phyloP scores from a whole-genome alignment of 106 monocot genomes.

The Allium fistulosum region DNA sequence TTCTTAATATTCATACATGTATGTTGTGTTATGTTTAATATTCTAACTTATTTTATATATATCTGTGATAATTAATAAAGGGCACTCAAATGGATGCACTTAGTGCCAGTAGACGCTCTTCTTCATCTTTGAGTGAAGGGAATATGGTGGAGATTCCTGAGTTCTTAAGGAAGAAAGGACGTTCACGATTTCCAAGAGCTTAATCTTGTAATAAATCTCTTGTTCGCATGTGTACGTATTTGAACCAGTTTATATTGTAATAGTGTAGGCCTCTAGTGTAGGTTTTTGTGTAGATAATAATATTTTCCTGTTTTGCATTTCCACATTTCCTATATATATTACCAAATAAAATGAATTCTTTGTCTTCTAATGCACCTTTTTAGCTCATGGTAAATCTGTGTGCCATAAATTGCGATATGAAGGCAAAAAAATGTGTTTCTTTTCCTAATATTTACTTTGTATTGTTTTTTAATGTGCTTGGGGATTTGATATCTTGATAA shows the following conservation, averaged over 20 bases:
- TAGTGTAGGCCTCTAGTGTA: background rate
- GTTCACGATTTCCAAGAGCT: constrained; percentile 49
- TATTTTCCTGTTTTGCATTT: no score
- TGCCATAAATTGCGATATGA: no score
- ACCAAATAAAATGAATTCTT: no score
- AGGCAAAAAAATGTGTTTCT: no score
- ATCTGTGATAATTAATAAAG: constrained; percentile 7
- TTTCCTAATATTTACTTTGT: no score
- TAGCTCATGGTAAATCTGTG: no score
- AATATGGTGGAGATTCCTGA: constrained; percentile 49
- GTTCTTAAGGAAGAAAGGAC: constrained; percentile 63
- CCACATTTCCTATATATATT: no score
- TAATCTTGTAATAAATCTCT: constrained; percentile 11
- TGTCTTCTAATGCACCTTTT: no score
- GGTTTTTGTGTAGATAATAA: no score
- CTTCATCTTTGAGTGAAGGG: constrained; percentile 37
- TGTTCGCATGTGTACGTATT: background rate
- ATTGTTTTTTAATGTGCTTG: no score
- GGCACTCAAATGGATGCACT: constrained; percentile 29
- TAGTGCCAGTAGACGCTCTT: constrained; percentile 28
- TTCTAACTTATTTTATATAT: background rate
- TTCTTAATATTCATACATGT: background rate
- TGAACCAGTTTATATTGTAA: background rate
- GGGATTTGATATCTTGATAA: no score
- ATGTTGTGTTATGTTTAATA: background rate